Percentiles rank a stretch among this genome's conserved stretches.
Evolutionary conservation across 2,329 filamentous ascomycete genomes (phyloP).

Genomic region (Talaromyces islandicus): DNA sequence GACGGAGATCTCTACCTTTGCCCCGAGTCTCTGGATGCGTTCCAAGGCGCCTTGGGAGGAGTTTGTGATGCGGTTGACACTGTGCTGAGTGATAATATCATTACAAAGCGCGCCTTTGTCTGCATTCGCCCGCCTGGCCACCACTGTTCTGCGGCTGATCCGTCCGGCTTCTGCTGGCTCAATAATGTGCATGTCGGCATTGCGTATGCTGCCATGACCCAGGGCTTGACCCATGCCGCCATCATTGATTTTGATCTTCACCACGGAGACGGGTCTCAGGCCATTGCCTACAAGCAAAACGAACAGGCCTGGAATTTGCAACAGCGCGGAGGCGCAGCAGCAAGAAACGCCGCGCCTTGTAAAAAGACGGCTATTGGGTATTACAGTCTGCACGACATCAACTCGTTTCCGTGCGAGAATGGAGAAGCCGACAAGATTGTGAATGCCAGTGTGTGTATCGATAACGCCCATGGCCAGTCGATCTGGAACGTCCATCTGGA

Average conservation of each 20-base stretch:
- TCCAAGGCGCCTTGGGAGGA: constrained; percentile 86
- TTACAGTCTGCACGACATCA: constrained; percentile 96
- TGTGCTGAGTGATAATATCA: constrained; percentile 59
- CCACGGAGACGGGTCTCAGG: constrained; percentile 91
- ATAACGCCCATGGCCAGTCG: constrained; percentile 87
- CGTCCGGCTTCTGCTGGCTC: constrained; percentile 96
- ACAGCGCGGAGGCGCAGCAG: constrained; percentile 36
- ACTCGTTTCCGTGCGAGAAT: constrained; percentile 92
- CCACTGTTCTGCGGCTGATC: constrained; percentile 83
- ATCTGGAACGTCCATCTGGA: constrained; percentile 96
- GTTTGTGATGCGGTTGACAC: constrained; percentile 89
- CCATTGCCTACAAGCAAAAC: constrained; percentile 89
- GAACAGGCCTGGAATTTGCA: constrained; percentile 47
- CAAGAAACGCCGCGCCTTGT: constrained; percentile 67
- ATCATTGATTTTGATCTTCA: constrained; percentile 91
- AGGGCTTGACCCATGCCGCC: constrained; percentile 86
- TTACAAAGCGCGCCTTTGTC: constrained; percentile 76
- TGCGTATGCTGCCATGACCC: constrained; percentile 74
- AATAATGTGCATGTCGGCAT: constrained; percentile 98
- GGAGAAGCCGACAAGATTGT: constrained; percentile 92
- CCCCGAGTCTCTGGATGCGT: constrained; percentile 73
- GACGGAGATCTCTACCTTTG: constrained; percentile 90
- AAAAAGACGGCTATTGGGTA: constrained; percentile 90
- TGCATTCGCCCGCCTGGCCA: constrained; percentile 90
- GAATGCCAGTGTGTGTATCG: constrained; percentile 89